Evolutionary conservation across 1,284 basidiomycete species (phyloP), one percentile per base, ranked within the genome.

Genomic region (Gomphus bonarii): DNA sequence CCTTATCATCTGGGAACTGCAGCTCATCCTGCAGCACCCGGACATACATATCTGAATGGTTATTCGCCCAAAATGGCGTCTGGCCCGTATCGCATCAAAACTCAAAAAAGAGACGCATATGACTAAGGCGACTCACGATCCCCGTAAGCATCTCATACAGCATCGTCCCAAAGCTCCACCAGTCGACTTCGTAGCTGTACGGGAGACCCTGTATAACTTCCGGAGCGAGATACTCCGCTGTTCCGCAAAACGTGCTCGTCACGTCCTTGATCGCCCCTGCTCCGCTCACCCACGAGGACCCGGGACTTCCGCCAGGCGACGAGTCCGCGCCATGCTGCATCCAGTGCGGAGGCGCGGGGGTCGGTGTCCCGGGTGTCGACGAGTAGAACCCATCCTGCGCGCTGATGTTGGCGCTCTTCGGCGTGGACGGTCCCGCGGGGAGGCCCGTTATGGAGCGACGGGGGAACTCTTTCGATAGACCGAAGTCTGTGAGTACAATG

Each of bases 151-250:
- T 95, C 74, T 98, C 95, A 69, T 90, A 94, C 58, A 97, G 74
- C 87, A 98, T 97, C 60, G 94, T 97, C 18, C 95, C 95, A 65
- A 97, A 89, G 62, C 88, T 90, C 94, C 95, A 98, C 91, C 93
- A 95, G 68, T 98, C 95, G 20, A 95, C 92, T 64, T 95, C 91
- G 66, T 95, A 97, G 61, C 88, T 88, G 70, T 98, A 97, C 18
- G 89, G 81, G 62, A 89, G 72, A 3, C 93, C 90, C 65, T 93
- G 88, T 64, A 98, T 91, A 53, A 98, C 92, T 69, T 95, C 92
- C 0, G 92, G 92, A 16, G 92, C 93, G 16, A 97, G 79, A 66
- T 97, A 97, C 69, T 97, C 94, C 3, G 92, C 88, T 8, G 93
- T 97, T 22, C 90, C 89, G 68, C 91, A 93, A 67, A 93, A 93